Base-by-base conservation (phyloP, 23 red algal genomes). In the Gracilaria gracilis region DNA sequence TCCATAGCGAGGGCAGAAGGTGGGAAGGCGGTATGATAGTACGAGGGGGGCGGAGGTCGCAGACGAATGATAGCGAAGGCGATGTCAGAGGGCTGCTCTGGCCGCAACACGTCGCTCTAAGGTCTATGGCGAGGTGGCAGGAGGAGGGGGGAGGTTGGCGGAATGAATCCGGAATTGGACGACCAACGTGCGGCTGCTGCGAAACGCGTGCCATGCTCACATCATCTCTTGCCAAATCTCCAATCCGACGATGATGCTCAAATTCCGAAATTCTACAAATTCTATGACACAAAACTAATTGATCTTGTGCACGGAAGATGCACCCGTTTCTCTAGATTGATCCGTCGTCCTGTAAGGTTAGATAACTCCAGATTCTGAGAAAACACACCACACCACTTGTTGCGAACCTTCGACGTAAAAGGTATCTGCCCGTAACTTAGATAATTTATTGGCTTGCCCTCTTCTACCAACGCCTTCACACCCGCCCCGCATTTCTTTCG, bases 321-420 rank as follows among this genome's bases (percentile, higher is more conserved):
- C 61, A 65, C 19, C 61, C 32, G 42, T 46, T 11, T 46, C 23
- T 65, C 61, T 65, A 32, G 61, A 65, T 65, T 65, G 61, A 65
- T 65, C 61, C 61, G 27, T 65, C 23, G 24, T 12, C 24, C 25
- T 32, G 24, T 21, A 61, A 61, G 57, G 4, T 14, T 61, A 61
- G 21, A 61, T 61, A 61, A 61, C 19, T 8, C n/a, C n/a, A n/a
- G n/a, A n/a, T n/a, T n/a, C n/a, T n/a, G n/a, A n/a, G n/a, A n/a
- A n/a, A n/a, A n/a, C n/a, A n/a, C n/a, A n/a, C n/a, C n/a, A n/a
- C n/a, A n/a, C n/a, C n/a, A n/a, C n/a, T n/a, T n/a, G n/a, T 11
- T 11, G 42, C 11, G 42, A 46, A 46, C 42, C 5, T 46, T 46
- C 42, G 42, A 46, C 42, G 42, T 46, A 46, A 46, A 46, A 11